Evolutionary conservation across 352 stramenopile genomes (phyloP), one percentile per base, ranked within the genome.

Genomic region (Chrysophaeum taylorii): DNA sequence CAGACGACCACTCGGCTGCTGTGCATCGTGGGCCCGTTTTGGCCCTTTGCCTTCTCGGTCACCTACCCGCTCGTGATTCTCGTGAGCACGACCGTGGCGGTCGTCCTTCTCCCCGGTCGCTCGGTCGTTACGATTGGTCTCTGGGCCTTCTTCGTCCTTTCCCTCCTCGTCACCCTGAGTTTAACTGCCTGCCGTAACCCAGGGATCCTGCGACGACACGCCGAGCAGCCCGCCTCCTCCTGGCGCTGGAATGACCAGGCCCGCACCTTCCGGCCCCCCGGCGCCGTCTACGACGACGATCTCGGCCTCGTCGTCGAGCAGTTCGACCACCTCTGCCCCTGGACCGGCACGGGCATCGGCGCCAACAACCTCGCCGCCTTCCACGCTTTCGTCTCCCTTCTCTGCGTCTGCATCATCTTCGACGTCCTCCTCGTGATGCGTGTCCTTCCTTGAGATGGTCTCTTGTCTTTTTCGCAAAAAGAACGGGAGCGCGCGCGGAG

Each of bases 261-360:
- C 21, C 76, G 84, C 21, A 80, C 77, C n/a, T 89, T 83, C 71
- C 57, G 80, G 68, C 84, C 84, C 29, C 74, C 72, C 7, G 78
- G 76, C 68, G 76, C 84, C 7, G 73, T 78, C 39, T 89, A 84
- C 71, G 81, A 86, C 79, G 60, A 79, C 23, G 84, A 89, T 76
- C 83, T 75, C 68, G 80, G 72, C 23, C 77, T 86, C 18, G 71
- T 89, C 38, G 75, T 89, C 4, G 79, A 85, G 71, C 82, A 82
- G 15, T 89, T 87, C 75, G 84, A 89, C 79, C 84, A 89, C 61
- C 84, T 82, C n/a, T 87, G 82, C 75, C 82, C 82, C 23, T 88
- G 82, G 82, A 88, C 82, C 50, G 81, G 81, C n/a, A 88, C 82
- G 42, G 81, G 74, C 18, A 88, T 88, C 73, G 82, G 81, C 37